These are phyloP conservation scores for Phoenix dactylifera DNA, from an alignment of 176 grass and related monocot species.

Conservation along the genomic window DNA sequence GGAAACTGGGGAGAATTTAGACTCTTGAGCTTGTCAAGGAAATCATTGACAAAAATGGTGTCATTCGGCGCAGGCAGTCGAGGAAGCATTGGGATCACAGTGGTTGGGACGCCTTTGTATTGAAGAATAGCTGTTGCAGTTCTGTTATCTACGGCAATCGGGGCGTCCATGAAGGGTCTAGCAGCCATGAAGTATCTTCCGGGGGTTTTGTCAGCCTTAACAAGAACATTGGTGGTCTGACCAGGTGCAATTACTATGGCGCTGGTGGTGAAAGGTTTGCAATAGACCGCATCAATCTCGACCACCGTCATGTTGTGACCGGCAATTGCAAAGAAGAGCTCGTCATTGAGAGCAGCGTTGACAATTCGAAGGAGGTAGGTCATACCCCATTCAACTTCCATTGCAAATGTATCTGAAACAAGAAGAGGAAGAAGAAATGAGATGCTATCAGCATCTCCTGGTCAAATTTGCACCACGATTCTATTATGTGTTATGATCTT, in stretches of 20 bases:
- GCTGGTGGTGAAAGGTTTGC: slow-evolving; percentile 33
- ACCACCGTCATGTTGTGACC: slow-evolving; percentile 59
- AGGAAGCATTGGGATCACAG: slow-evolving; percentile 22
- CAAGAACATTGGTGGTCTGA: slow-evolving; percentile 51
- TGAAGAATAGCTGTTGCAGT: slow-evolving; percentile 47
- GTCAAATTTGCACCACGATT: too few relatives aligned
- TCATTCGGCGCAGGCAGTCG: slow-evolving; percentile 22
- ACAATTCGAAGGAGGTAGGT: slow-evolving; percentile 57
- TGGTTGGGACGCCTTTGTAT: slow-evolving; percentile 34
- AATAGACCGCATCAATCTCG: slow-evolving; percentile 58
- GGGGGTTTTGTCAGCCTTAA: slow-evolving; percentile 31
- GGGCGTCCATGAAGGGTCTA: slow-evolving; percentile 33
- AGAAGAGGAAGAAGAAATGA: not conserved
- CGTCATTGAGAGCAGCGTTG: slow-evolving; percentile 59
- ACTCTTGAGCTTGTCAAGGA: slow-evolving; percentile 37
- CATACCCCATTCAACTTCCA: slow-evolving; percentile 39
- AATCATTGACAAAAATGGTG: slow-evolving; percentile 28
- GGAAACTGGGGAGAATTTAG: slow-evolving; percentile 33
- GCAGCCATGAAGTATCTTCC: slow-evolving; percentile 42
- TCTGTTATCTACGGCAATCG: slow-evolving; percentile 40
- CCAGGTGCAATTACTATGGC: slow-evolving; percentile 38
- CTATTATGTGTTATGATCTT: too few relatives aligned
- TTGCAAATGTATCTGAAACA: slow-evolving; percentile 38
- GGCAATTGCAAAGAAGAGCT: slow-evolving; percentile 56
- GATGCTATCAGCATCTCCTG: not conserved